These are phyloP conservation scores for Puya raimondii DNA, from an alignment of 176 grass and related monocot genomes.

Conservation along the genomic window DNA sequence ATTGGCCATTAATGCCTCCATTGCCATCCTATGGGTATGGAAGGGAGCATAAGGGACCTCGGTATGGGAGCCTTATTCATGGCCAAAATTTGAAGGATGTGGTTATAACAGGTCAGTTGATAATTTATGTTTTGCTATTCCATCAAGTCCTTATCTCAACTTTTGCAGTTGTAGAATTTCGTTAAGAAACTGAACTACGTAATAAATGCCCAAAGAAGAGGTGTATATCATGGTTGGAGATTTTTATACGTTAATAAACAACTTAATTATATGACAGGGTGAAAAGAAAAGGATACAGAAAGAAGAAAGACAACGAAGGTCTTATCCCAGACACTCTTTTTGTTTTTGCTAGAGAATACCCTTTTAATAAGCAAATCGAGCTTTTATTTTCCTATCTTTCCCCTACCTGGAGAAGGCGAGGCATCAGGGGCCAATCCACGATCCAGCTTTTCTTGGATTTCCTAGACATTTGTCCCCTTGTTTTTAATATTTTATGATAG, in stretches of 20 bases:
- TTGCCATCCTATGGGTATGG: conserved; percentile 91
- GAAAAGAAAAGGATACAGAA: background rate
- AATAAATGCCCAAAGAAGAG: background rate
- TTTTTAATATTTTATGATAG: no score
- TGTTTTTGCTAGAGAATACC: no score
- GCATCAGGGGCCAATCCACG: no score
- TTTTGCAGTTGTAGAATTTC: background rate
- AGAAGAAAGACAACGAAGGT: background rate
- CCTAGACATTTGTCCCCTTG: no score
- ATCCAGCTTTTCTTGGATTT: no score
- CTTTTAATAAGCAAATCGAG: no score
- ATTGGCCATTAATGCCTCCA: conserved; percentile 77
- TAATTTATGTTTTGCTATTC: background rate
- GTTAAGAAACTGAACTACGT: background rate
- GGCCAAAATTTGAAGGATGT: conserved; percentile 88
- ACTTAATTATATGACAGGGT: background rate
- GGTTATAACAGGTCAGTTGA: conserved; percentile 57
- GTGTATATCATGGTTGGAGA: background rate
- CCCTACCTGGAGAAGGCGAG: no score
- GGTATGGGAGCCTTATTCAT: conserved; percentile 91
- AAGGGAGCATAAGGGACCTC: conserved; percentile 78
- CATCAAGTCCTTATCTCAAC: background rate
- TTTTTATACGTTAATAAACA: background rate
- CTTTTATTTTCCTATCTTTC: no score
- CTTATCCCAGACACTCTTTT: background rate